Base-by-base conservation (phyloP, 306 rosid genomes). In the Oxytropis ochrocephala region DNA sequence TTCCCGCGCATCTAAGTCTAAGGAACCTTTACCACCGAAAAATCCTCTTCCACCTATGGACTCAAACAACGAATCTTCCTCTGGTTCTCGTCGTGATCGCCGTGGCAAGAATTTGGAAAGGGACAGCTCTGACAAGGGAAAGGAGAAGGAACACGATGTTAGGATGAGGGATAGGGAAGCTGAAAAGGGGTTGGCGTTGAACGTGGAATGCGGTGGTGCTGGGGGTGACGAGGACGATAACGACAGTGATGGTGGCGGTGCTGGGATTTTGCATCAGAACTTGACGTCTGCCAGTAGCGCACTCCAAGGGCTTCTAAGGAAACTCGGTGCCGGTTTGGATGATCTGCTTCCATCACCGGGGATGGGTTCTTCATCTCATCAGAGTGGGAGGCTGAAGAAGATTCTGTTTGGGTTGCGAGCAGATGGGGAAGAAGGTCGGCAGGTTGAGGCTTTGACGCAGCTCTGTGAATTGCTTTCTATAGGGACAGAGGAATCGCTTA, bases 301-400 rank as follows among this genome's bases (percentile, higher is more conserved):
- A n/a, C 92, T 95, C 10, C 99, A 95, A 61, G 99, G 99, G 33
- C 89, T 95, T 67, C 88, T 95, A 30, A 61, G 95, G 73, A 95
- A 95, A 71, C 91, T 95, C 9, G 99, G 99, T 16, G 99, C 97
- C 0, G 99, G 99, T n/a, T 67, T 95, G 56, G 99, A 95, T 66
- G 99, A 95, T 80, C 77, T 95, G 43, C 88, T 95, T 13, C 99
- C 99, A 0, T 80, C 97, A 0, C 80, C 97, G 4, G 97, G 85
- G 0, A 89, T 91, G 78, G 96, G 89, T 8, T 87, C 99, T 0
- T 73, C 89, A 0, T 95, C 96, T 4, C 97, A 95, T 68, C 99
- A 95, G 85, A 91, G 87, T 16, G 97, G 99, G 21, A 85, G 97
- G 73, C 75, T 91, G 72, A 95, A 95, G 86, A 95, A 95, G 67